Evolutionary conservation across 305 asterid species (phyloP), one percentile per base, ranked within the genome.

Genomic region (Solanum hybrid): DNA sequence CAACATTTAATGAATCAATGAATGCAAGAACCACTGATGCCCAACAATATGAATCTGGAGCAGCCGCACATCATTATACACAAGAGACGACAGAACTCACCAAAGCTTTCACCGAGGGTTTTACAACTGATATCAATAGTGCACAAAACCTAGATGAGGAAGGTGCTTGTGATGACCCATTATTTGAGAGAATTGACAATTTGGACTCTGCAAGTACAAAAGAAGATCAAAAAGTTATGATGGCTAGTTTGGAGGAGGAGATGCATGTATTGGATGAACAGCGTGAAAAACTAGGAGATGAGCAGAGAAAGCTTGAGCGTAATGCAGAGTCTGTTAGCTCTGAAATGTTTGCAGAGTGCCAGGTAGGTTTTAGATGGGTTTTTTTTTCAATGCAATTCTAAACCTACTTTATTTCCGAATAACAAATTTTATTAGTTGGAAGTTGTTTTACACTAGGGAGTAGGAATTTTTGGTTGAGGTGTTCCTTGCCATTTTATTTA

Each of bases 331-430:
- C 99, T 89, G 98, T 96, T 34, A 98, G 93, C 94, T 93, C 91
- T 79, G 98, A 97, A 91, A 96, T 97, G 98, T 97, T 97, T 92
- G 94, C 96, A 34, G 99, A 97, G 90, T 96, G 99, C 92, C 99
- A 97, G 99, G 99, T 96, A 79, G 87, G 92, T 86, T 79, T 29
- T 17, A 22, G 77, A 34, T 87, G 81, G 37, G 3, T 78, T 46
- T 34, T 5, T 24, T 27, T 32, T 76, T 17, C 40, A 32, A 7
- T 85, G 88, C 51, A 31, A 56, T 60, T 51, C 4, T 85, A 51
- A 22, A 32, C 32, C 42, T 31, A 32, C 22, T 85, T 85, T 34
- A n/a, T 85, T 60, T 85, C 78, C 51, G 14, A 85, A 31, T 56
- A 31, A 34, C 77, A 34, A 32, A 32, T 85, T 60, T 85, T 60